Evolutionary conservation across 352 stramenopile genomes (phyloP).

Genomic region (Phytopythium boreale): DNA sequence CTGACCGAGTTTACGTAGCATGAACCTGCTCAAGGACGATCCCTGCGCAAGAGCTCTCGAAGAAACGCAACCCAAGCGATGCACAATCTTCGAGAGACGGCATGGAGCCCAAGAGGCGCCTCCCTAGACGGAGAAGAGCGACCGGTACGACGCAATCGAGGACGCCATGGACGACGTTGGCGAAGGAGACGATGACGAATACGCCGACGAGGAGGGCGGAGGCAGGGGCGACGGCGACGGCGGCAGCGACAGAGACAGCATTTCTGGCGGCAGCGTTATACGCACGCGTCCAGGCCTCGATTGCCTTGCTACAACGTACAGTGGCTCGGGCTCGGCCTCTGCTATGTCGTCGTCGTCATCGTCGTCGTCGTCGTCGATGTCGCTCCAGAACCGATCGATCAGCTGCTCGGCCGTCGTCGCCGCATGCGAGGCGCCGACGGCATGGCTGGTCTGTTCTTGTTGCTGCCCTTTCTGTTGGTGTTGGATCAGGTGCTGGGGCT

Average conservation of each 20-base stretch:
- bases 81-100: background rate
- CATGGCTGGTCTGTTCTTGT: background rate
- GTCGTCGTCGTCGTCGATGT: conserved; percentile 6
- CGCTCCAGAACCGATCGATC: conserved; percentile 9
- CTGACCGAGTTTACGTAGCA: background rate
- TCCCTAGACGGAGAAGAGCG: conserved; percentile 5
- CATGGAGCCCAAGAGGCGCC: background rate
- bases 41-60: too few species aligned
- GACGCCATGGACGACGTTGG: conserved; percentile 18
- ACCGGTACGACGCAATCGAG: conserved; percentile 1
- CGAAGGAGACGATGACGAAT: conserved; percentile 16
- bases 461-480: background rate
- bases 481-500: background rate
- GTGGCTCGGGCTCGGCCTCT: background rate
- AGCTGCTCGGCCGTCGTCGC: background rate
- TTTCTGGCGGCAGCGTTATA: background rate
- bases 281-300: background rate
- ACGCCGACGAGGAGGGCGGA: background rate
- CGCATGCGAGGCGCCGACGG: background rate
- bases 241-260: background rate
- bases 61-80: too few species aligned
- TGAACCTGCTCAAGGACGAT: too few species aligned
- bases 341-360: conserved; percentile 8
- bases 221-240: background rate
- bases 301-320: background rate